Conservation (phyloP, 805 yeast species). For the Wickerhamiella alocasiicola region DNA sequence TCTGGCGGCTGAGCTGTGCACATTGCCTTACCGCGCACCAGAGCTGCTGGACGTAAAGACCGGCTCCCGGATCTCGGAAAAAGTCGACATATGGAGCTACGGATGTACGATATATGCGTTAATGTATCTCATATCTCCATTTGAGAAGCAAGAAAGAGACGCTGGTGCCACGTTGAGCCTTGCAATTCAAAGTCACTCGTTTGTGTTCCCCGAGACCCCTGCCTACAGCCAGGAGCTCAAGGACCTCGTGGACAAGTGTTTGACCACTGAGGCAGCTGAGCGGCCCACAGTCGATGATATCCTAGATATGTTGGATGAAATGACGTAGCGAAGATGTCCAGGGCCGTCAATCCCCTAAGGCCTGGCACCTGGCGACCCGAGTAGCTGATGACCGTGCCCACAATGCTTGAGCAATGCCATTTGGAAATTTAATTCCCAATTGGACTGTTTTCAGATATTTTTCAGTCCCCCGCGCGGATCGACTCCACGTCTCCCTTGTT, state of each 20-base stretch:
- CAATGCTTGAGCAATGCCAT: too few species aligned
- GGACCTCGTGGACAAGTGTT: conserved; percentile 45
- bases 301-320: conserved; percentile 4
- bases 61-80: conserved; percentile 52
- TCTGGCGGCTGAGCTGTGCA: conserved; percentile 70
- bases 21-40: conserved; percentile 81
- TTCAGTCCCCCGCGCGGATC: too few species aligned
- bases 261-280: conserved; percentile 44
- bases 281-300: conserved; percentile 54
- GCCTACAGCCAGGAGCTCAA: conserved; percentile 45
- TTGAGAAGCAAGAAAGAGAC: conserved; percentile 67
- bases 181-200: conserved; percentile 61
- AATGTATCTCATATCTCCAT: conserved; percentile 73
- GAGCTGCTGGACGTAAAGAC: conserved; percentile 70
- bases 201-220: conserved; percentile 41
- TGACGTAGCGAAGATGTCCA: background rate
- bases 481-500: too few species aligned
- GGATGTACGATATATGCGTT: conserved; percentile 75
- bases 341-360: background rate
- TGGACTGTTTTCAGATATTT: too few species aligned
- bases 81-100: conserved; percentile 80
- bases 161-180: conserved; percentile 71
- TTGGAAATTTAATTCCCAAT: too few species aligned
- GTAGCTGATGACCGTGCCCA: too few species aligned
- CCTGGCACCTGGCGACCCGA: too few species aligned